These are phyloP conservation scores for Cyberlindnera euphorbiiphila DNA, from an alignment of 805 yeast species.

Conservation along the genomic window DNA sequence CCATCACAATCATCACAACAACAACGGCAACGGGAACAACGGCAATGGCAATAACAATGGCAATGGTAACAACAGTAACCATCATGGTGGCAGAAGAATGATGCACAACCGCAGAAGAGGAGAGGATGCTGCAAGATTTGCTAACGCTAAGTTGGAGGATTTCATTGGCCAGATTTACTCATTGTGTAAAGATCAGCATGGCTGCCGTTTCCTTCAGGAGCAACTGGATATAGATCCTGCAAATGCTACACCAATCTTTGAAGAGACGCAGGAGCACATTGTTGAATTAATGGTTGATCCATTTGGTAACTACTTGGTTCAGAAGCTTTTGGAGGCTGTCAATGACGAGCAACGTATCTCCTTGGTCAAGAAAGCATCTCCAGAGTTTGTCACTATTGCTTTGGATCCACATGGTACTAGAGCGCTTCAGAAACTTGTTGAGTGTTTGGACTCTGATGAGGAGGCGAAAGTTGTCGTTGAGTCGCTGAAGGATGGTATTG, in stretches of 20 bases:
- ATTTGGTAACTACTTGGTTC: slow-evolving; percentile 94
- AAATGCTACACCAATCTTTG: slow-evolving; percentile 73
- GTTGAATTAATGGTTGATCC: slow-evolving; percentile 92
- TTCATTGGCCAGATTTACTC: slow-evolving; percentile 71
- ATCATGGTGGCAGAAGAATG: slow-evolving; percentile 19
- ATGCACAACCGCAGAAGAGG: slow-evolving; percentile 24
- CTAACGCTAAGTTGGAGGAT: slow-evolving; percentile 63
- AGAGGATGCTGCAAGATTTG: slow-evolving; percentile 69
- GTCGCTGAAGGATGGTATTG: slow-evolving; percentile 66
- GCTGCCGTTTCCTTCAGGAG: slow-evolving; percentile 87
- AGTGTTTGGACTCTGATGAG: slow-evolving; percentile 65
- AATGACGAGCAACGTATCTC: slow-evolving; percentile 62
- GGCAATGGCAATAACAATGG: slow-evolving; percentile 8
- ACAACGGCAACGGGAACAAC: slow-evolving; percentile 6
- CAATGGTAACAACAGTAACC: slow-evolving; percentile 8
- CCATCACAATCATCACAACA: slow-evolving; percentile 5
- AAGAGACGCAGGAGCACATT: slow-evolving; percentile 72
- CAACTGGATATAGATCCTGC: slow-evolving; percentile 66
- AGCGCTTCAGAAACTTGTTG: slow-evolving; percentile 89
- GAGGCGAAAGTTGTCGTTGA: slow-evolving; percentile 64
- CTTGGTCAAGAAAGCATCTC: slow-evolving; percentile 67
- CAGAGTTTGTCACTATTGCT: slow-evolving; percentile 74
- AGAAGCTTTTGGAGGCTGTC: slow-evolving; percentile 80
- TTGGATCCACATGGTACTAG: slow-evolving; percentile 95
- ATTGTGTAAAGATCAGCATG: slow-evolving; percentile 93